A percentile compares a stretch with the other conserved stretches of the same genome.
Conservation (phyloP, 2,329 filamentous ascomycete species). For the Trichophyton verrucosum region DNA sequence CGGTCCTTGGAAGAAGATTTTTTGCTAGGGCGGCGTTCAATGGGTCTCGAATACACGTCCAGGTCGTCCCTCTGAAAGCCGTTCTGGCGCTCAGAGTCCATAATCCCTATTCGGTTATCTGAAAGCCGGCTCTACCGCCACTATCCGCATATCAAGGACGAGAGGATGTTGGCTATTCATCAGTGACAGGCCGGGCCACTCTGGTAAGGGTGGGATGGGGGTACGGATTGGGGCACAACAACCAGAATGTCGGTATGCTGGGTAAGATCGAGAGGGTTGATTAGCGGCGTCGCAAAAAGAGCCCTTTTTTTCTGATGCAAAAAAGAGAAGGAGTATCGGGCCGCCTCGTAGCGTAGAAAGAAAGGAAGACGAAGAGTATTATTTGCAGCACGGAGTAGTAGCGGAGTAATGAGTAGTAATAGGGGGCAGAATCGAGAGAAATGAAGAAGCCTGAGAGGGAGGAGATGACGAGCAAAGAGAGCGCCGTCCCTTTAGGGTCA, state of each 20-base stretch:
- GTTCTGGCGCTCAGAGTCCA: conserved; percentile 33
- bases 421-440: no score
- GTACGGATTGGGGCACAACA: not conserved
- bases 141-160: conserved; percentile 5
- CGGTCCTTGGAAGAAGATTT: conserved; percentile 37
- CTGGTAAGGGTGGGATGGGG: not conserved
- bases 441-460: no score
- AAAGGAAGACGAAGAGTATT: no score
- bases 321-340: no score
- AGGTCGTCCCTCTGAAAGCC: conserved; percentile 31
- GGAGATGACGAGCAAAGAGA: no score
- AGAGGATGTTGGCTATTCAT: conserved; percentile 4
- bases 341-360: no score
- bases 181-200: not conserved
- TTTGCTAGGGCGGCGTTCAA: conserved; percentile 35
- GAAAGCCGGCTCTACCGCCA: conserved; percentile 1
- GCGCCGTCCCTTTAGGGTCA: no score
- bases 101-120: conserved; percentile 13
- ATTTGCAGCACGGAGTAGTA: no score
- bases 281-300: no score
- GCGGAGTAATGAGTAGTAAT: no score
- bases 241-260: not conserved
- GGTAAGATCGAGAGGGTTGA: no score
- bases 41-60: conserved; percentile 27
- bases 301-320: no score